Conservation (phyloP, 2,329 filamentous ascomycete species). For the Cercospora sp. region DNA sequence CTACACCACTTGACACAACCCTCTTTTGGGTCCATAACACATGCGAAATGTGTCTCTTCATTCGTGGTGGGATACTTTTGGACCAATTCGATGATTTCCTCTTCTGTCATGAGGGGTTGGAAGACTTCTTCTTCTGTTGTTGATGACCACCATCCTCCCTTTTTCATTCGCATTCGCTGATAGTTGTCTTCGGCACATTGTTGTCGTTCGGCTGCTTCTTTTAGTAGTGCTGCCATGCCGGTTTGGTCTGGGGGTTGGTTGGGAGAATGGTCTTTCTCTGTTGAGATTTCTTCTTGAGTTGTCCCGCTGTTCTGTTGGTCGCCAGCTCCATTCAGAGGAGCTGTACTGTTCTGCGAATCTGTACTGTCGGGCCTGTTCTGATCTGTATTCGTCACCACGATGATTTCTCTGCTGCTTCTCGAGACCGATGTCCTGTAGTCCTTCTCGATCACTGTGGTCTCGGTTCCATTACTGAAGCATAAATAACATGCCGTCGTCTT, state of each 20-base stretch:
- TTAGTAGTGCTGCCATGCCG: conserved; percentile 33
- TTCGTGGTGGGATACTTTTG: conserved; percentile 57
- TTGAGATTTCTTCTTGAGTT: background rate
- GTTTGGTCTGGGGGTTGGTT: background rate
- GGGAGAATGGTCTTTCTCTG: background rate
- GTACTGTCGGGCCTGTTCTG: conserved; percentile 13
- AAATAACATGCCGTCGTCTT: conserved; percentile 59
- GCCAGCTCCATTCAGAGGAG: background rate
- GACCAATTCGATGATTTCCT: conserved; percentile 52
- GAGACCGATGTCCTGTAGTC: conserved; percentile 52
- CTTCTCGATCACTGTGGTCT: conserved; percentile 57
- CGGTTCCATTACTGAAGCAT: conserved; percentile 54
- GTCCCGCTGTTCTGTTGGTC: background rate
- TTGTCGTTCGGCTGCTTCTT: conserved; percentile 41
- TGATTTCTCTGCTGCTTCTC: conserved; percentile 52
- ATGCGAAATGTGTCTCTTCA: conserved; percentile 59
- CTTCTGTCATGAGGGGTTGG: conserved; percentile 35
- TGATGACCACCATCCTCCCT: background rate
- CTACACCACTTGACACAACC: conserved; percentile 28
- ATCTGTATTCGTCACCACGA: conserved; percentile 61
- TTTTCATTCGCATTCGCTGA: conserved; percentile 21
- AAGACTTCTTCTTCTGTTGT: background rate
- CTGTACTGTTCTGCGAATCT: background rate
- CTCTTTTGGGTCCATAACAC: conserved; percentile 56
- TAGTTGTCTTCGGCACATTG: conserved; percentile 39